Conservation (phyloP, 345 rosid species). For the Eucalyptus sp. region DNA sequence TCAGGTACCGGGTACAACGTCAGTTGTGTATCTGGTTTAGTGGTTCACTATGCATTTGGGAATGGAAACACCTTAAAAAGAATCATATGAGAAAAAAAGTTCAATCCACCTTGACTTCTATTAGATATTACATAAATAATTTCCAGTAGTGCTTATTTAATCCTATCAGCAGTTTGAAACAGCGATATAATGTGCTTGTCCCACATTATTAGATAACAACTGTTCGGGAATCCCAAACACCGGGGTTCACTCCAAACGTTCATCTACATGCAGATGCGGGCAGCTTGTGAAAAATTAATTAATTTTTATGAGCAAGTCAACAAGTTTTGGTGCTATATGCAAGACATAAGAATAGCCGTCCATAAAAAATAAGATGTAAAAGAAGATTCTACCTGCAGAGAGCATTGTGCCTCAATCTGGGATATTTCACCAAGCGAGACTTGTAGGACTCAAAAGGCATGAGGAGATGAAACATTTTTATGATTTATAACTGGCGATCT, state of each 20-base stretch:
- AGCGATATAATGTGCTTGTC: neutral
- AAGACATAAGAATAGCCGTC: no score
- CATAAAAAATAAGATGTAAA: no score
- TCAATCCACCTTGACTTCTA: neutral
- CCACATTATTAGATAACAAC: neutral
- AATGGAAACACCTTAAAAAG: neutral
- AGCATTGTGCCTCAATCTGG: no score
- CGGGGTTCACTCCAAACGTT: neutral
- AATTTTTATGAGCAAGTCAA: no score
- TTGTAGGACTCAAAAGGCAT: no score
- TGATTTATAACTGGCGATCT: no score
- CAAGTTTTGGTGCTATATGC: no score
- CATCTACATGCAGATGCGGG: neutral
- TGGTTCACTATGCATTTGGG: neutral
- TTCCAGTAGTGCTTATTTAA: neutral
- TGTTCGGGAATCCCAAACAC: neutral
- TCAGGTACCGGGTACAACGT: neutral
- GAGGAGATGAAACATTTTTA: no score
- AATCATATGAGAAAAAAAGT: neutral
- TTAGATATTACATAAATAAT: accelerated
- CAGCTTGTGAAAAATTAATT: no score
- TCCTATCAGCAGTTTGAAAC: neutral
- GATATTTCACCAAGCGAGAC: no score
- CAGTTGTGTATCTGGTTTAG: no score
- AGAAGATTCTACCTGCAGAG: no score